phyloP scores from a whole-genome alignment of 441 rosid species.

The Adansonia rubrostipa region DNA sequence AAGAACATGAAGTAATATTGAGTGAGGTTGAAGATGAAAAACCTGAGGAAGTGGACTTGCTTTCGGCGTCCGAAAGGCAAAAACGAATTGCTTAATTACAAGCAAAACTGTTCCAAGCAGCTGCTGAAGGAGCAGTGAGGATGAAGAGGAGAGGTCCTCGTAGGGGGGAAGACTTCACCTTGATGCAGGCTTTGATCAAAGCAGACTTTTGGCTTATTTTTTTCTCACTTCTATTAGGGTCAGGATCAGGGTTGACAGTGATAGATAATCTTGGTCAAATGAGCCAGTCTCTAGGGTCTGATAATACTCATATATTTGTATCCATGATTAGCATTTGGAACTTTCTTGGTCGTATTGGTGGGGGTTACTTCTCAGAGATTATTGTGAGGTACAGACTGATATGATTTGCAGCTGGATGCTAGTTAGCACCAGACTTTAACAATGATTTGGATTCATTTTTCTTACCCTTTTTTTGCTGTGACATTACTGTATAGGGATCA shows the following conservation, averaged over 20 bases:
- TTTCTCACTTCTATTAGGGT: conserved; percentile 80
- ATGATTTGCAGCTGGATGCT: conserved; percentile 16
- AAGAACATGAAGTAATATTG: conserved; percentile 57
- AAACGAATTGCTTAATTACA: conserved; percentile 86
- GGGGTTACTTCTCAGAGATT: conserved; percentile 91
- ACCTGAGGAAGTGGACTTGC: conserved; percentile 78
- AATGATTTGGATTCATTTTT: conserved; percentile 19
- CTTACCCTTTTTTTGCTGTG: conserved; percentile 19
- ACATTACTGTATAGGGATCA: conserved; percentile 52
- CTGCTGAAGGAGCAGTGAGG: conserved; percentile 90
- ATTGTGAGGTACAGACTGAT: conserved; percentile 65
- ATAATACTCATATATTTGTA: conserved; percentile 81
- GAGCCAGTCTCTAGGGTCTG: conserved; percentile 88
- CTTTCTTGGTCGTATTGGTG: conserved; percentile 92
- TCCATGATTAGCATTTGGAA: conserved; percentile 99
- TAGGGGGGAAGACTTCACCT: conserved; percentile 93
- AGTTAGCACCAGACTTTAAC: neutral
- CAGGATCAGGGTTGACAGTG: conserved; percentile 94
- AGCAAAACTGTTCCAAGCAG: conserved; percentile 74
- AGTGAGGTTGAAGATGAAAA: conserved; percentile 97
- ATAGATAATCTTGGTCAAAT: conserved; percentile 98
- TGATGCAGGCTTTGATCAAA: conserved; percentile 83
- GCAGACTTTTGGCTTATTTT: conserved; percentile 95
- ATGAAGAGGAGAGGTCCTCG: conserved; percentile 81
- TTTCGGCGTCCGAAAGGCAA: conserved; percentile 81